Percentiles rank a stretch among this genome's conserved stretches.
Conservation (phyloP, 768 basidiomycete genomes). For the Tylopilus subfusipes region DNA sequence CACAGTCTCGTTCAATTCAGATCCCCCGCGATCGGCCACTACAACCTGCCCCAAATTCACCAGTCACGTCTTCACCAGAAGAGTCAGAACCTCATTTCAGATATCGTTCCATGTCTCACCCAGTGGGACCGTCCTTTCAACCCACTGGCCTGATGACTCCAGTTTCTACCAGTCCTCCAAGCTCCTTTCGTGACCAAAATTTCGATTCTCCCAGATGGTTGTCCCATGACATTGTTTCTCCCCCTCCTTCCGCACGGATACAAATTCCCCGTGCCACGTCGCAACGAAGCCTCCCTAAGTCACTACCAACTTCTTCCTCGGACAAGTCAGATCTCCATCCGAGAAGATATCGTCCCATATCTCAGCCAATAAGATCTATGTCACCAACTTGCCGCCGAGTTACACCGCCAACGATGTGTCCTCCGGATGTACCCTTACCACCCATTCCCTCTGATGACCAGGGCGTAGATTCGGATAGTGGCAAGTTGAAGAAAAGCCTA, state of each 20-base stretch:
- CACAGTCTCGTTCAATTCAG: constrained; percentile 3
- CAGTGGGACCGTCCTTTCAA: not conserved
- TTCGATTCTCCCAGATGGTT: not conserved
- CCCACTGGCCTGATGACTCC: constrained; percentile 5
- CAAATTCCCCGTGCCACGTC: not conserved
- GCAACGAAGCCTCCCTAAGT: not conserved
- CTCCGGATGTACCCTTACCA: constrained; percentile 22
- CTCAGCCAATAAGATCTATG: not conserved
- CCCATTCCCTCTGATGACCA: constrained; percentile 18
- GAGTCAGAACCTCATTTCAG: constrained; percentile 6
- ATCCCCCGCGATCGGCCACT: constrained; percentile 10
- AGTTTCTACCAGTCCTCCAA: constrained; percentile 2
- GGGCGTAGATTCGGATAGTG: not conserved
- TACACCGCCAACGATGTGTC: constrained; percentile 8
- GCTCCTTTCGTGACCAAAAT: not conserved
- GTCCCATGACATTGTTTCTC: not conserved
- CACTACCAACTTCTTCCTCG: constrained; percentile 4
- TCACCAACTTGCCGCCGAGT: constrained; percentile 7
- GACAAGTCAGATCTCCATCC: constrained; percentile 5
- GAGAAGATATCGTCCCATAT: not conserved
- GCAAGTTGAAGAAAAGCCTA: not conserved
- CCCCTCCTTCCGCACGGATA: not conserved
- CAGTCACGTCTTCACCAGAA: constrained; percentile 18
- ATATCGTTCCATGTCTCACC: constrained; percentile 5
- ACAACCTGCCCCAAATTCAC: constrained; percentile 8